A percentile compares a stretch with the other conserved stretches of the same genome.
Conservation (phyloP, 345 rosid species). For the Sisymbrium altissimum region DNA sequence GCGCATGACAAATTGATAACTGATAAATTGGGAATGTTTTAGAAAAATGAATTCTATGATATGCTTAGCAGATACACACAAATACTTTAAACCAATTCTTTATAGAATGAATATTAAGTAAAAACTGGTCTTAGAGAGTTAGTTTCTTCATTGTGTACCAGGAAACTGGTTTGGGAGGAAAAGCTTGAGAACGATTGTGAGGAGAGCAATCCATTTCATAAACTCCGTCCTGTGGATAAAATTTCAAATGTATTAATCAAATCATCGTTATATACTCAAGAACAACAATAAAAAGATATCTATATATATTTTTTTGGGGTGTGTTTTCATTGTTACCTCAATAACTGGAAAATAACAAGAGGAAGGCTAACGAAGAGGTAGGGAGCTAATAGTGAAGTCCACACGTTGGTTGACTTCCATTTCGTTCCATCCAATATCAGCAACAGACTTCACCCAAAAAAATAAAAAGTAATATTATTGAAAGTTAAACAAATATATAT, state of each 20-base stretch:
- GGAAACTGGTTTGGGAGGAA: slow-evolving; percentile 71
- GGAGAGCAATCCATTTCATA: slow-evolving; percentile 73
- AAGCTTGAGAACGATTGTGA: slow-evolving; percentile 59
- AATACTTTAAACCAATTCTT: too few relatives aligned
- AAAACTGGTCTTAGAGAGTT: too few relatives aligned
- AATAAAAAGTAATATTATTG: not conserved
- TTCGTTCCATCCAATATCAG: slow-evolving; percentile 76
- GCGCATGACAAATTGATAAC: too few relatives aligned
- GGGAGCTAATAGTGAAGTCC: slow-evolving; percentile 62
- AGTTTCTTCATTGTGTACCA: slow-evolving; percentile 35
- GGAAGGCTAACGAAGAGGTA: slow-evolving; percentile 79
- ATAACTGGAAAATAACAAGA: slow-evolving; percentile 43
- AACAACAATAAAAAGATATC: too few relatives aligned
- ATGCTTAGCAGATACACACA: too few relatives aligned
- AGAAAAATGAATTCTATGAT: too few relatives aligned
- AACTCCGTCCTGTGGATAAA: slow-evolving; percentile 53
- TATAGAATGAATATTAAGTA: too few relatives aligned
- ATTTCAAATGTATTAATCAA: slow-evolving; percentile 22
- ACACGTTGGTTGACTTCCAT: slow-evolving; percentile 68
- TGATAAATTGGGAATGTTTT: too few relatives aligned
- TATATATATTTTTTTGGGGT: too few relatives aligned
- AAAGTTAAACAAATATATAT: not conserved
- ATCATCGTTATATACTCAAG: not conserved
- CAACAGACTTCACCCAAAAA: slow-evolving; percentile 43
- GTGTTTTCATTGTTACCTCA: slow-evolving; percentile 48